Evolutionary conservation across 1,139 yeast species (phyloP).

Genomic region (Saccharomyces uvarum): DNA sequence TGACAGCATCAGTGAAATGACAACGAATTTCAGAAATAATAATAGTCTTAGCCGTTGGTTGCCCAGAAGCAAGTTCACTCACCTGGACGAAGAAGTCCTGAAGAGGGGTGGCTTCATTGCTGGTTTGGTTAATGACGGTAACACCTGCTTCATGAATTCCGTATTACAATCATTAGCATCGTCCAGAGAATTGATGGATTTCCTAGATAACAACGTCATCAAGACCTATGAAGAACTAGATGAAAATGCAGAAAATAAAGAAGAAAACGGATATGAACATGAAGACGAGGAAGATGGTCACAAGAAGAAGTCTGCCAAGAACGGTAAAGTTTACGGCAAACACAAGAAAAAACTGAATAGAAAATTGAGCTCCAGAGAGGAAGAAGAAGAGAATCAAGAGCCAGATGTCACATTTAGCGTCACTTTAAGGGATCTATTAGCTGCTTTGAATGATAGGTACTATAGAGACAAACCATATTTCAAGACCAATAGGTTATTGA

Average conservation of each 20-base stretch:
- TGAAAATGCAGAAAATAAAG: constrained; percentile 24
- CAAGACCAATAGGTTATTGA: constrained; percentile 56
- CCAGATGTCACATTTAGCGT: constrained; percentile 41
- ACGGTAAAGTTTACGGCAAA: constrained; percentile 18
- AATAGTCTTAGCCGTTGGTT: constrained; percentile 21
- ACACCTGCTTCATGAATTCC: constrained; percentile 89
- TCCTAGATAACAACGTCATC: constrained; percentile 47
- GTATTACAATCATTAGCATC: constrained; percentile 81
- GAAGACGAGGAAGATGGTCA: constrained; percentile 4
- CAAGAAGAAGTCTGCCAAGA: constrained; percentile 2
- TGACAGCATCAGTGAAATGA: constrained; percentile 1
- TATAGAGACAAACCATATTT: constrained; percentile 47
- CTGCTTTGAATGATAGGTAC: constrained; percentile 51
- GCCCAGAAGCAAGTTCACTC: constrained; percentile 13
- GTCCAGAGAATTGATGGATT: constrained; percentile 51
- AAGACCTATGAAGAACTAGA: constrained; percentile 32
- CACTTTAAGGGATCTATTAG: constrained; percentile 44
- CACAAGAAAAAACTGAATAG: constrained; percentile 14
- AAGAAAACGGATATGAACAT: constrained; percentile 5
- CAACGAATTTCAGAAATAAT: constrained; percentile 8
- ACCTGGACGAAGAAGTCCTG: constrained; percentile 20
- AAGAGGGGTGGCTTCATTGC: constrained; percentile 66
- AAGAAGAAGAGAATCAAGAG: constrained; percentile 25
- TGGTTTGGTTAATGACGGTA: constrained; percentile 82
- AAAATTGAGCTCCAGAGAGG: constrained; percentile 8